Percentiles rank a stretch among this genome's conserved stretches.
Evolutionary conservation across 2,329 filamentous ascomycete genomes (phyloP).

Genomic region (Neofusicoccum parvum): DNA sequence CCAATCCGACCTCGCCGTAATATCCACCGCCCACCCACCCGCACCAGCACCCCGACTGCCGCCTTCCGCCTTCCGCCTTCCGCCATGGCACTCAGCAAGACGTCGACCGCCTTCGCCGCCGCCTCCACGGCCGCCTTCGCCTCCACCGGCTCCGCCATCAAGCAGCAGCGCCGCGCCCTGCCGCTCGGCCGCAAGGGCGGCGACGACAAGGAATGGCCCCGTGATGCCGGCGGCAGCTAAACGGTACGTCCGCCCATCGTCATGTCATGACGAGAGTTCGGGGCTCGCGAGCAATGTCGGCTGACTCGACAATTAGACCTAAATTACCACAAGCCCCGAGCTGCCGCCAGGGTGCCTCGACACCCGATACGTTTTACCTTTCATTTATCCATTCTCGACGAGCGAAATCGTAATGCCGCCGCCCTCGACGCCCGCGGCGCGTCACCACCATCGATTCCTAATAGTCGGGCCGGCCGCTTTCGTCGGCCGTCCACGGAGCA

Average conservation of each 20-base stretch:
- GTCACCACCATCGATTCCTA: background rate
- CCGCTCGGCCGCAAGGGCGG: conserved; percentile 13
- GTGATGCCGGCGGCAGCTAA: conserved; percentile 17
- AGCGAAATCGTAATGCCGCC: conserved; percentile 3
- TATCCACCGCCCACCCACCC: background rate
- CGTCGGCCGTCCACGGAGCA: conserved; percentile 12
- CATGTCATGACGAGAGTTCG: background rate
- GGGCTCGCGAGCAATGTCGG: background rate
- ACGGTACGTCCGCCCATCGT: background rate
- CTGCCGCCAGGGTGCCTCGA: conserved; percentile 14
- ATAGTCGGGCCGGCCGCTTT: conserved; percentile 9
- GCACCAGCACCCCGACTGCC: background rate
- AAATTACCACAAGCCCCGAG: background rate
- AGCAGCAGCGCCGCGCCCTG: conserved; percentile 3
- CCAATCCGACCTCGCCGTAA: conserved; percentile 11
- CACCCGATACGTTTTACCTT: conserved; percentile 15
- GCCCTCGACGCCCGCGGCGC: background rate
- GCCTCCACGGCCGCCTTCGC: background rate
- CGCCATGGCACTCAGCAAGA: background rate
- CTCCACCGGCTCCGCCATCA: conserved; percentile 4
- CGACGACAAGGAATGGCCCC: conserved; percentile 16
- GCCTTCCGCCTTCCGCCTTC: background rate
- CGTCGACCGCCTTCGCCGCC: conserved; percentile 2
- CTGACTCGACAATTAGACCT: conserved; percentile 15
- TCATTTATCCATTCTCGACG: conserved; percentile 13